Evolutionary conservation across 2,329 filamentous ascomycete genomes (phyloP), one percentile per base, ranked within the genome.

Genomic region (Clarireedia paspali): DNA sequence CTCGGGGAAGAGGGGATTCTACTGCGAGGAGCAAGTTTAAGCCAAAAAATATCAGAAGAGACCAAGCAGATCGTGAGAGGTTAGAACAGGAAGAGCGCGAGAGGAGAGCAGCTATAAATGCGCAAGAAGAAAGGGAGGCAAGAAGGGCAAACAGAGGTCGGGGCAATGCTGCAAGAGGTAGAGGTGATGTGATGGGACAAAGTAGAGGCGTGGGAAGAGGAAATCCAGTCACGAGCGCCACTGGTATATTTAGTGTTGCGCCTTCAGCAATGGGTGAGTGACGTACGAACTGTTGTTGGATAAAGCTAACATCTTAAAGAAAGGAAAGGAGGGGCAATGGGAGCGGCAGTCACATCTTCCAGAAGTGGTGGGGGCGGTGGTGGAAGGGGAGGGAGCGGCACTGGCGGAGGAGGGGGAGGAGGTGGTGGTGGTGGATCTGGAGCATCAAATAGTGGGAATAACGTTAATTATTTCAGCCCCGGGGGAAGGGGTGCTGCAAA

Each of bases 151-250:
- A 47, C 12, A 58, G 62, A 50, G 61, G 55, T 4, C 59, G 64
- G 54, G 64, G 63, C 6, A 59, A 61, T 46, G 53, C 57, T 17
- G 60, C 57, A 14, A 58, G 66, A 47, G 66, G 66, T 14, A 62
- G 67, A 59, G 67, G 68, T 26, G 67, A 68, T 66, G 61, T 61
- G 42, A 69, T 70, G 68, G 67, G 67, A 23, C 59, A 60, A 42
- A 53, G 61, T 15, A 47, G 53, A 36, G 50, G 55, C 1, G 47
- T 38, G 30, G 59, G 49, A 45, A 50, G 59, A 44, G 56, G 50
- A 26, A 53, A 55, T 53, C 53, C 53, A 44, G 24, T 20, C 2
- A 48, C 59, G 12, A 62, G 64, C 45, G 62, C 57, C 20, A 52
- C 58, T 50, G 59, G 67, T 66, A 60, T 59, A 62, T 64, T 57